Evolutionary conservation across 2,329 filamentous ascomycete species (phyloP).

Genomic region (Stagonosporopsis cucurbitacearum): DNA sequence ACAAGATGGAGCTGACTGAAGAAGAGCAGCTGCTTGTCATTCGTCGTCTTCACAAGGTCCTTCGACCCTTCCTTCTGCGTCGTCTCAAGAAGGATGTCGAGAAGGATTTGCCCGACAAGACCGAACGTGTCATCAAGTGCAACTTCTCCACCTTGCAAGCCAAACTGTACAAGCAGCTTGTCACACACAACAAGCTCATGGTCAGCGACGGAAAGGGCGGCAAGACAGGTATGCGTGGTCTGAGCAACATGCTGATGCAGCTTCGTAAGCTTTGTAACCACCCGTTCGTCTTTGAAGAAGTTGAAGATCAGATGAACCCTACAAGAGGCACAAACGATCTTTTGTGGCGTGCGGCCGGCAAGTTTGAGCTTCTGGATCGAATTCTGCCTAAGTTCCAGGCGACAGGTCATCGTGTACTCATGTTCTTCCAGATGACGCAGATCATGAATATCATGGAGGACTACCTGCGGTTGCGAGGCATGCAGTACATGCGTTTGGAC

Average conservation of each 20-base stretch:
- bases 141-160: constrained; percentile 94
- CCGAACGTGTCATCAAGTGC: constrained; percentile 98
- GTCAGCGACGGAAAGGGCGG: constrained; percentile 95
- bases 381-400: constrained; percentile 91
- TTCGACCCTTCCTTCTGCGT: constrained; percentile 94
- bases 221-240: constrained; percentile 89
- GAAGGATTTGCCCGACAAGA: constrained; percentile 98
- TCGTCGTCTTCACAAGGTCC: constrained; percentile 95
- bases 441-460: constrained; percentile 99
- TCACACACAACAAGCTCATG: constrained; percentile 91
- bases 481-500: constrained; percentile 90
- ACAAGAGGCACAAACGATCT: constrained; percentile 86
- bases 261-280: constrained; percentile 98
- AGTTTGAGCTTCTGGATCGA: constrained; percentile 94
- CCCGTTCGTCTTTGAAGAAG: constrained; percentile 97
- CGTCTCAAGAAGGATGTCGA: constrained; percentile 99
- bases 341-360: constrained; percentile 93
- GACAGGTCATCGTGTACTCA: constrained; percentile 91
- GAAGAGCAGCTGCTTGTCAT: constrained; percentile 99
- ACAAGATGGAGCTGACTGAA: constrained; percentile 99
- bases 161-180: constrained; percentile 96
- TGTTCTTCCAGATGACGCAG: constrained; percentile 99
- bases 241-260: constrained; percentile 99
- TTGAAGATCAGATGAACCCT: constrained; percentile 98
- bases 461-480: constrained; percentile 82